Evolutionary conservation across 768 basidiomycete genomes (phyloP), one percentile per base, ranked within the genome.

Genomic region (Nidularia sp.): DNA sequence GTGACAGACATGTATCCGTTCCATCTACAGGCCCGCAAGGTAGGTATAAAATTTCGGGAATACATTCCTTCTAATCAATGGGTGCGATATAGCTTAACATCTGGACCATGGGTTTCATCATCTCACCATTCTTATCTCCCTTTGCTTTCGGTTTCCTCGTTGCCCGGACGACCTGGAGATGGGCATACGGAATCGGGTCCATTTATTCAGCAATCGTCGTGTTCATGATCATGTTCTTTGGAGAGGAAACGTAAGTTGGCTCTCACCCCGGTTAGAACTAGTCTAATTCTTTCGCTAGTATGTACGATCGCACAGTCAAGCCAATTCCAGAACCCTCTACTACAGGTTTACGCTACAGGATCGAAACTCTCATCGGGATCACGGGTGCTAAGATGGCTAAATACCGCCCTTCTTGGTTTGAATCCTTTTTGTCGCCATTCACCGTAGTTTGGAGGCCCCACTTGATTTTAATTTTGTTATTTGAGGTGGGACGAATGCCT

Each of bases 21-120:
- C 73, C 85, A 87, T 59, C 64, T 82, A 1, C 84, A 86, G 67
- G 83, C 84, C 13, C 75, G 83, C 33, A 84, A 81, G 78, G 79
- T 82, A 41, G 50, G 67, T 57, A 50, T 33, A 53, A 33, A 29
- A 3, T 34, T 35, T 13, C n/a, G 10, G 9, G 15, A 5, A 45
- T 31, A 29, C 15, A 3, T 7, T 46, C 1, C 3, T 18, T 39
- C 48, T n/a, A 41, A 6, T 13, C 4, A 41, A 29, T 29, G 25
- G 25, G 25, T 34, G 31, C 13, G 35, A 15, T 10, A 25, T 53
- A 85, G 83, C 73, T 87, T 34, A 85, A 84, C 56, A 66, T 83
- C 47, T 86, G 85, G 86, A 86, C 85, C 2, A 81, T 88, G 77
- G 86, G 84, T 1, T 85, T 87, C 68, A 77, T 88, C 59, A 63